Evolutionary conservation across 257 asterid genomes (phyloP), one percentile per base, ranked within the genome.

Genomic region (Parsonsia alboflavescens): DNA sequence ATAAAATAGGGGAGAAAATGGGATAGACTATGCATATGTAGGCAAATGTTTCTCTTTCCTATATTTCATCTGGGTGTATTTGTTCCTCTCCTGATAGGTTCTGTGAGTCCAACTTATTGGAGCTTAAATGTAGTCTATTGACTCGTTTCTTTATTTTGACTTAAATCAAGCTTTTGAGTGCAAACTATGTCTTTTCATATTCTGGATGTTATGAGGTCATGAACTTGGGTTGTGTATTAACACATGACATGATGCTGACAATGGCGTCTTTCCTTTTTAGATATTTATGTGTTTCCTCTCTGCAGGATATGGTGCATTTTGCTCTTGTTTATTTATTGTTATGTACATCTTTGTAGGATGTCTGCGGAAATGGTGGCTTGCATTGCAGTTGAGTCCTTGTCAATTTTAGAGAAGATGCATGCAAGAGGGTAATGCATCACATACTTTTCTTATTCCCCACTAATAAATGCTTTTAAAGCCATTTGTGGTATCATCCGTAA

Each of bases 311-410:
- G 2, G 13, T 49, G 24, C 49, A 2, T 6, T 13, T 10, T 59
- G 17, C 7, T 5, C 19, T 15, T 62, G 12, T 11, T 45, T 45
- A 45, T 54, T 17, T 67, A 70, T 54, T 77, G 16, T 53, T 53
- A 2, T 30, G 41, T 73, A 65, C 61, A 49, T 74, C 39, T 56
- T 67, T 52, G 41, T 79, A 85, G 88, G 75, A 80, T 85, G 88
- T 77, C 86, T n/a, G 79, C 76, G 0, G 86, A 85, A 77, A 85
- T 85, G 88, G 86, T 85, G 69, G 85, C 86, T 33, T 85, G 88
- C 78, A 80, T 85, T 44, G 88, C 88, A 0, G 82, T 82, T 39
- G 88, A 85, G 72, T 79, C 88, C 50, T 22, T 85, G 79, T 82
- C 85, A 1, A 85, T 85, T 73, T 80, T 85, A 79, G 85, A 85